phyloP scores from a whole-genome alignment of 306 rosid genomes.

The Malus orientalis region DNA sequence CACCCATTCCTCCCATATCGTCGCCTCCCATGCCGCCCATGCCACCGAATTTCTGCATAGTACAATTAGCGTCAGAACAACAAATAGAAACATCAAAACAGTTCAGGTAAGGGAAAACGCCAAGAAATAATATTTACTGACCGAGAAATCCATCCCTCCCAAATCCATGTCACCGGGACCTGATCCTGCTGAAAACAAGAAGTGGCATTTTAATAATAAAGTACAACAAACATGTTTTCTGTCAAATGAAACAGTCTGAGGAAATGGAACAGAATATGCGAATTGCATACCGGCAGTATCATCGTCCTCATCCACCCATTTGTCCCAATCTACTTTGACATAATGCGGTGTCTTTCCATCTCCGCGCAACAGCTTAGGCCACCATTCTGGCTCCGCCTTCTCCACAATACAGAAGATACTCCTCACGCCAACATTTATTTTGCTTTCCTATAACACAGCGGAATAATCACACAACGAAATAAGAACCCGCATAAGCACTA shows the following conservation, averaged over 20 bases:
- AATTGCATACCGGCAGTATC: constrained; percentile 36
- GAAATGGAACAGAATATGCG: not conserved
- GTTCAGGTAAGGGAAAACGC: not conserved
- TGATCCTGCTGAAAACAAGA: constrained; percentile 4
- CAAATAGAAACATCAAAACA: not conserved
- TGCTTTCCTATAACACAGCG: constrained; percentile 56
- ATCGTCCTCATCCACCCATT: constrained; percentile 95
- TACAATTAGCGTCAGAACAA: constrained; percentile 2
- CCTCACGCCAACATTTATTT: constrained; percentile 71
- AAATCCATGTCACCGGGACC: constrained; percentile 54
- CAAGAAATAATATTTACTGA: constrained; percentile 24
- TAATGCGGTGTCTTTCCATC: constrained; percentile 80
- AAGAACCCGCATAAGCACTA: not conserved
- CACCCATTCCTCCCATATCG: not conserved
- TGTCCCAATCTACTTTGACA: constrained; percentile 94
- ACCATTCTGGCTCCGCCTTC: constrained; percentile 86
- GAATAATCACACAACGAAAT: not conserved
- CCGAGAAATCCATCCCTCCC: constrained; percentile 99
- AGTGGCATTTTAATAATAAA: not conserved
- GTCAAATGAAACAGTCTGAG: not conserved
- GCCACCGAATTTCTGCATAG: constrained; percentile 65
- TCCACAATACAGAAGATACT: constrained; percentile 66
- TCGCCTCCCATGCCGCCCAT: constrained; percentile 58
- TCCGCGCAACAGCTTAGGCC: constrained; percentile 67
- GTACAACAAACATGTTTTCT: not conserved